Base-by-base conservation (phyloP, 371 early-diverging fungal genomes). In the Fennellomyces sp. region DNA sequence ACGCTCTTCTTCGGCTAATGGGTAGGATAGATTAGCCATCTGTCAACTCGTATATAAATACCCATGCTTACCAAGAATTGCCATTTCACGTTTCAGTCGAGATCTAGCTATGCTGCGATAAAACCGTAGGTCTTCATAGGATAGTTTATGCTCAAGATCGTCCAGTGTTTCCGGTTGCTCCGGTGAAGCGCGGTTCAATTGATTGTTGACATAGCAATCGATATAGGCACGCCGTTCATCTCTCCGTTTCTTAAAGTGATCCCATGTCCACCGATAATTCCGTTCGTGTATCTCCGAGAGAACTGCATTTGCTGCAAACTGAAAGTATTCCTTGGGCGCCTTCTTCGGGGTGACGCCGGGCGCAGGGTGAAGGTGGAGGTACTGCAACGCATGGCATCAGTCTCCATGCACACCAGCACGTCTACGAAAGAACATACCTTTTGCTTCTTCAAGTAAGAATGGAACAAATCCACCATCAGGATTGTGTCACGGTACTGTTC, bases 101-200 rank as follows among this genome's bases (percentile, higher is more conserved):
- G 86, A 80, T 57, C 85, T 85, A 0, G 96, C 95, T 8, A 93
- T 71, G 27, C 89, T 87, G n/a, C 97, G 75, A 63, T 95, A 99
- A 51, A 93, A 89, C 29, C 94, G 81, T 35, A 99, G 88, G 68
- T 97, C 98, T 35, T 96, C 89, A 69, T 88, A 95, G 3, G 88
- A 86, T 13, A 97, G 79, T 59, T 84, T 84, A 48, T 84, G 74
- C 65, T 97, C 97, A 30, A 99, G 67, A 13, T 70, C 70, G 21
- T 86, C 82, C 33, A 97, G 69, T 15, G 76, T 73, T 7, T 78
- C 72, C 5, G 67, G 49, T 27, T 92, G 87, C 61, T 91, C 80
- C 0, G 76, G 70, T 12, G 82, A 52, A 10, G 73, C 72, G 28
- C 72, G 74, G 15, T 83, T 83, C 52, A 91, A 68, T 65, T 89